These are phyloP conservation scores for Geranium brycei DNA, from an alignment of 345 rosid species.

Conservation along the genomic window DNA sequence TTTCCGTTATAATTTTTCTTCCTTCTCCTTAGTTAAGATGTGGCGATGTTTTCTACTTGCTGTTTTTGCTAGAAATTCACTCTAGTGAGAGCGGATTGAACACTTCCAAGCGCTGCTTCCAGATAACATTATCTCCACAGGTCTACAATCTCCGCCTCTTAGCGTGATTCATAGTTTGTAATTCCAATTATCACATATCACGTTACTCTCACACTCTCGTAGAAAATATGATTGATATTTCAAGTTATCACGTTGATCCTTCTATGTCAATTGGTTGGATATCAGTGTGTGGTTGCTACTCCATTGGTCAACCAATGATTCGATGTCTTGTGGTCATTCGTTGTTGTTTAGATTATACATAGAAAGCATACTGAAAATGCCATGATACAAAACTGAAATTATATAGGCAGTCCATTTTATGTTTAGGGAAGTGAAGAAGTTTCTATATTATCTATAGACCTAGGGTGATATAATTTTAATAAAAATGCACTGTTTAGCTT, in stretches of 20 bases:
- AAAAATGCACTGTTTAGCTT: background rate
- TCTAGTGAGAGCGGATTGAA: slow-evolving; percentile 80
- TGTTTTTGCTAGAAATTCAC: slow-evolving; percentile 54
- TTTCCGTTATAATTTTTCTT: slow-evolving; percentile 7
- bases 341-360: background rate
- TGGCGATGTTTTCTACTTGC: slow-evolving; percentile 1
- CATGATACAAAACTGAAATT: background rate
- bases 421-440: background rate
- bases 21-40: slow-evolving; percentile 1
- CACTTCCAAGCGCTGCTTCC: slow-evolving; percentile 81
- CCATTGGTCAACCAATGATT: background rate
- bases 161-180: background rate
- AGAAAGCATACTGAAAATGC: background rate
- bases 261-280: background rate
- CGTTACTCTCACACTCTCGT: background rate
- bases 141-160: slow-evolving; percentile 18
- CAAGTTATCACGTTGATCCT: background rate
- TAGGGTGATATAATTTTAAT: too few species aligned
- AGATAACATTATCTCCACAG: slow-evolving; percentile 67
- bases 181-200: background rate
- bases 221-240: background rate
- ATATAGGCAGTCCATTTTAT: background rate
- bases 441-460: too few species aligned
- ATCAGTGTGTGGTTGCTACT: background rate
- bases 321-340: background rate